These are phyloP conservation scores for Colletotrichum ledebouriae DNA, from an alignment of 2,329 filamentous ascomycete species.

Conservation along the genomic window DNA sequence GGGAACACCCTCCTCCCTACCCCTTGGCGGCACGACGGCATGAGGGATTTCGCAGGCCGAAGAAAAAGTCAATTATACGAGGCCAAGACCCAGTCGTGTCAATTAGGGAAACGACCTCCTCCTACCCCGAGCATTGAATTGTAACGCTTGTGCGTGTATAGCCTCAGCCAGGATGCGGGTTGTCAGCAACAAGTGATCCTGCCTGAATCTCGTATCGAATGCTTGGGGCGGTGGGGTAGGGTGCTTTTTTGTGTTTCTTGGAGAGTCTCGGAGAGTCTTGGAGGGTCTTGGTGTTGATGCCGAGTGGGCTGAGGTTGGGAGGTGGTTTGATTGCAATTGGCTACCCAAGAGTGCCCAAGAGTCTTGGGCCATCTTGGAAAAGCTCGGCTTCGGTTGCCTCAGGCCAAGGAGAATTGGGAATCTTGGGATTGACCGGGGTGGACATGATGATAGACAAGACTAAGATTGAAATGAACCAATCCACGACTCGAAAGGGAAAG, in stretches of 20 bases:
- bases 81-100: neutral
- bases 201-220: conserved; percentile 33
- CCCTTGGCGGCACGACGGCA: conserved; percentile 17
- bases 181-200: conserved; percentile 4
- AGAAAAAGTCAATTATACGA: conserved; percentile 23
- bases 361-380: neutral
- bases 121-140: conserved; percentile 6
- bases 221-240: conserved; percentile 12
- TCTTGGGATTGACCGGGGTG: conserved; percentile 7
- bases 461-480: conserved; percentile 22
- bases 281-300: conserved; percentile 21
- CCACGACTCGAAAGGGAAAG: conserved; percentile 6
- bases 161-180: conserved; percentile 9
- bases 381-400: neutral
- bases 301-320: conserved; percentile 9
- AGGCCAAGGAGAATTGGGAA: conserved; percentile 7
- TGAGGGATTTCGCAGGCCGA: neutral
- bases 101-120: neutral
- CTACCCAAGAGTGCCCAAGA: neutral
- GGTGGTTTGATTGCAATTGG: conserved; percentile 11
- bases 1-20: neutral
- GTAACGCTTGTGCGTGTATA: neutral
- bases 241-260: conserved; percentile 28
- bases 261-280: conserved; percentile 24
- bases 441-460: conserved; percentile 26